Conservation (phyloP, 2,329 filamentous ascomycete genomes). For the Phaeoacremonium minimum region DNA sequence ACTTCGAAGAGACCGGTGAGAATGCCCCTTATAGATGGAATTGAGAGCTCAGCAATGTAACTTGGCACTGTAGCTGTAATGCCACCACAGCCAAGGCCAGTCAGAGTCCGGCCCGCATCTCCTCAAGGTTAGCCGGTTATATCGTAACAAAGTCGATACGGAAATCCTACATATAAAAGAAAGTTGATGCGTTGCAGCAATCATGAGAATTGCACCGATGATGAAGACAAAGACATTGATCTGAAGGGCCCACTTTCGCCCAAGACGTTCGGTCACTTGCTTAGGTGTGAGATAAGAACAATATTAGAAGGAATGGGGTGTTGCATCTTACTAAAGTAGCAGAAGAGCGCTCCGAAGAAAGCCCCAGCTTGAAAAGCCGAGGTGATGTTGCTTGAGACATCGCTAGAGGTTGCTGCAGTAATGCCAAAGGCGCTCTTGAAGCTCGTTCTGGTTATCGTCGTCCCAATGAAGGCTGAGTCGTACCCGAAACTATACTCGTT, state of each 20-base stretch:
- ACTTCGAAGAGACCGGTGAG: conserved; percentile 50
- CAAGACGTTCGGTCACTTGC: conserved; percentile 40
- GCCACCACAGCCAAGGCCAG: conserved; percentile 52
- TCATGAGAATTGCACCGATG: conserved; percentile 38
- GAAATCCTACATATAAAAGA: conserved; percentile 38
- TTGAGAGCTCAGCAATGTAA: conserved; percentile 60
- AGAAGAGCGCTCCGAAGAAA: conserved; percentile 47
- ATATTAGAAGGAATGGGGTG: too few species aligned
- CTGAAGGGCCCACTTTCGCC: conserved; percentile 45
- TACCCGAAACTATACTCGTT: conserved; percentile 48
- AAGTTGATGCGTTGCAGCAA: conserved; percentile 32
- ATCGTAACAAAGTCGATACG: conserved; percentile 39
- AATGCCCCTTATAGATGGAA: conserved; percentile 53
- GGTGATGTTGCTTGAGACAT: conserved; percentile 42
- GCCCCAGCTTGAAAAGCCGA: conserved; percentile 44
- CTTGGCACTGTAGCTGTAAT: conserved; percentile 56
- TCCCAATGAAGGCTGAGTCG: conserved; percentile 50
- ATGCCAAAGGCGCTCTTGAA: conserved; percentile 42
- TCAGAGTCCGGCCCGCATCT: conserved; percentile 56
- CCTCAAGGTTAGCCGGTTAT: conserved; percentile 41
- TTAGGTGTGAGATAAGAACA: conserved; percentile 1
- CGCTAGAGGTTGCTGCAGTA: conserved; percentile 25
- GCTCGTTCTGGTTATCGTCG: conserved; percentile 42
- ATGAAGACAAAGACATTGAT: conserved; percentile 38
- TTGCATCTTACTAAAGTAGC: too few species aligned